Base-by-base conservation (phyloP, 345 rosid genomes). In the Ceriops decandra region DNA sequence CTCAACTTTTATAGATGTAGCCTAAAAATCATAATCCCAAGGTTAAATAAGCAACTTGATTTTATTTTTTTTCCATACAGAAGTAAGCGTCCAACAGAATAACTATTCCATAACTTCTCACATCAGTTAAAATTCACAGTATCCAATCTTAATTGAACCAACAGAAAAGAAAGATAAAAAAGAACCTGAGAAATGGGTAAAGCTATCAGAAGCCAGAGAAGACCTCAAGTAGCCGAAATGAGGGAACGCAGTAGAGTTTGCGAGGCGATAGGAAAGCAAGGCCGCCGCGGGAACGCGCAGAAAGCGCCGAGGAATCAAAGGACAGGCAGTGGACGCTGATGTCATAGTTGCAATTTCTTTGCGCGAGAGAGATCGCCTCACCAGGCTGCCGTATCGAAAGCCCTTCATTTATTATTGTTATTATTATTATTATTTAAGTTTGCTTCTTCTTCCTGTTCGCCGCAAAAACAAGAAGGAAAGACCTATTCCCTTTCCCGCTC, bases 141-240 rank as follows among this genome's bases (percentile, higher is more conserved):
- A 42, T 13, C 49, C 5, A 3, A 42, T 42, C 49, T 42, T 42
- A 42, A 42, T 13, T 42, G 49, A 42, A 13, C 49, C 49, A 42
- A 42, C 49, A 42, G 19, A 42, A 3, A 42, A 42, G 17, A 42
- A 42, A 42, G 47, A 42, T 13, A 11, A 30, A 51, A 3, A 27
- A 56, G 63, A 21, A 87, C 95, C 88, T 85, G 72, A 72, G 10
- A 79, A 77, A 63, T 38, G 69, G 68, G 64, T 78, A 81, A 69
- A 80, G 68, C 72, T 74, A 33, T 42, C 49, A 5, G 72, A 68
- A 5, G 6, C 68, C 26, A 27, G 0, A 68, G 70, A 33, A 32
- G 57, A 60, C 78, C 36, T 72, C 10, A 54, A 47, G 0, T 75
- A 30, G 24, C 32, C 46, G 27, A 20, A 63, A 73, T 58, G 9